Evolutionary conservation across 2,329 filamentous ascomycete genomes (phyloP).

Genomic region (Pseudogymnoascus sp.): DNA sequence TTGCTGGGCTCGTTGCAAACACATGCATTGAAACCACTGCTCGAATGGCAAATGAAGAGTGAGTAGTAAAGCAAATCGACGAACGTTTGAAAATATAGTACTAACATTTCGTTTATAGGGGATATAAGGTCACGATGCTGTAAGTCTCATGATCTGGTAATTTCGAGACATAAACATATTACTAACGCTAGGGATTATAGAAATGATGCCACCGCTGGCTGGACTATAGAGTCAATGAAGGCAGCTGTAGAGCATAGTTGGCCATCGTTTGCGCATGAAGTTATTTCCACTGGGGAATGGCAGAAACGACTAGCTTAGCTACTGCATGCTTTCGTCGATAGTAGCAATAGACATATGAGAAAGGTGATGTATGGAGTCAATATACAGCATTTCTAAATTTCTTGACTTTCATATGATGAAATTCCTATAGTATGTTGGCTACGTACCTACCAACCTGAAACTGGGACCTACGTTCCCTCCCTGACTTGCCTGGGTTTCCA

Average conservation of each 20-base stretch:
- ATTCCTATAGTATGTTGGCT: background rate
- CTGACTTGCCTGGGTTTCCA: background rate
- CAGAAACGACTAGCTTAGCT: background rate
- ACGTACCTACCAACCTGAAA: background rate
- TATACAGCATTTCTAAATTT: background rate
- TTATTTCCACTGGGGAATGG: slow-evolving; percentile 13
- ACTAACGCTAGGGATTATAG: background rate
- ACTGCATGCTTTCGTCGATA: background rate
- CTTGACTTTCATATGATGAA: background rate
- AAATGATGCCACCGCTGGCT: slow-evolving; percentile 23
- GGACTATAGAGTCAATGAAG: slow-evolving; percentile 19
- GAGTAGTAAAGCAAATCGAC: slow-evolving; percentile 11
- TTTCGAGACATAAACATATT: background rate
- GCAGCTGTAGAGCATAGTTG: slow-evolving; percentile 25
- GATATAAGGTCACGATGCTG: slow-evolving; percentile 24
- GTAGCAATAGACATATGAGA: background rate
- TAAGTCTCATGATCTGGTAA: slow-evolving; percentile 12
- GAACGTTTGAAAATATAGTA: background rate
- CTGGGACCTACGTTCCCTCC: background rate
- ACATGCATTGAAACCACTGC: slow-evolving; percentile 32
- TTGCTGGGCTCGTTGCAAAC: slow-evolving; percentile 30
- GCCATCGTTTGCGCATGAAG: slow-evolving; percentile 24
- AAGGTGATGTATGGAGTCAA: background rate
- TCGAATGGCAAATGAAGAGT: slow-evolving; percentile 30
- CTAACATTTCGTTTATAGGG: slow-evolving; percentile 16